A percentile compares a stretch with the other conserved stretches of the same genome.
Conservation (phyloP, 371 early-diverging fungal genomes). For the Mortierella sp. region DNA sequence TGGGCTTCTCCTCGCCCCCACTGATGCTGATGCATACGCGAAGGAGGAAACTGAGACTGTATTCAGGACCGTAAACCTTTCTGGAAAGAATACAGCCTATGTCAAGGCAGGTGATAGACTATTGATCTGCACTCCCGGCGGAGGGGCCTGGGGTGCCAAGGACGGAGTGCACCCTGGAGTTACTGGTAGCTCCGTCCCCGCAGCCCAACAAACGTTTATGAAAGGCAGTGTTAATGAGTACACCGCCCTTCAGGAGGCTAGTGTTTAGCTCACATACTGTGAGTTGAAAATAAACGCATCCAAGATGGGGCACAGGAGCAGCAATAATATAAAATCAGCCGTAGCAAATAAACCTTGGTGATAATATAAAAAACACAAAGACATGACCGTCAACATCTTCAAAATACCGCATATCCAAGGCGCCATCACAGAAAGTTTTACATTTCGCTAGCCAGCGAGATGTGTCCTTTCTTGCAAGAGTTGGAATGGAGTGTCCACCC, state of each 20-base stretch:
- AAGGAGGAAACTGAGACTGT: constrained; percentile 35
- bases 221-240: constrained; percentile 49
- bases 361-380: background rate
- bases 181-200: constrained; percentile 5
- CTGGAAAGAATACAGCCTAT: constrained; percentile 88
- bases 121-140: constrained; percentile 92
- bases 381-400: background rate
- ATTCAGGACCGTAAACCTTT: constrained; percentile 73
- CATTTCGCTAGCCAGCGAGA: background rate
- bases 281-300: background rate
- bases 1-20: constrained; percentile 23
- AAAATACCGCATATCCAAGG: background rate
- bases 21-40: background rate
- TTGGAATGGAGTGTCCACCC: background rate
- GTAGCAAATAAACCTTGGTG: background rate
- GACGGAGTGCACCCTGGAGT: constrained; percentile 9
- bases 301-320: background rate
- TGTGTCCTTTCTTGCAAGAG: background rate
- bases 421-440: background rate
- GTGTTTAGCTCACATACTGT: constrained; percentile 24
- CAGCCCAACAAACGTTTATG: constrained; percentile 21
- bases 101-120: constrained; percentile 85
- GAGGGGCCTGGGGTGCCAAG: constrained; percentile 80
- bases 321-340: background rate
- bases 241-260: constrained; percentile 49